These are phyloP conservation scores for Neckera pumila DNA, from an alignment of 225 moss, liverwort and hornwort species.

Conservation along the genomic window DNA sequence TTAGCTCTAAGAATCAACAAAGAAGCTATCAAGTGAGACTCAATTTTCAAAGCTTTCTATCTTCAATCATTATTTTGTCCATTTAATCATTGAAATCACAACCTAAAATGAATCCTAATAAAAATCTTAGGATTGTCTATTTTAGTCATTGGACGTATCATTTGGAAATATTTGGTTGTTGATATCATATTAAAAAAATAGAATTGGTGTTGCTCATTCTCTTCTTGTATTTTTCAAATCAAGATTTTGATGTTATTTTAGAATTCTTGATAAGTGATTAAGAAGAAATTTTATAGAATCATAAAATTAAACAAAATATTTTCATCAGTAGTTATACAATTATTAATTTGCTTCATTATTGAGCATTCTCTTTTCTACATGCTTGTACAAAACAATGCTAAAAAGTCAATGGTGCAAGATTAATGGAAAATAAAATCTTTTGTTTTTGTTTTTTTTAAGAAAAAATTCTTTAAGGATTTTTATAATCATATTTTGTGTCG, in stretches of 20 bases:
- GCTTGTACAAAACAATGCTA: background rate
- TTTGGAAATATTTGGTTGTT: background rate
- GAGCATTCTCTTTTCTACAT: background rate
- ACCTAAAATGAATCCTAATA: background rate
- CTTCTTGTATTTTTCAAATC: background rate
- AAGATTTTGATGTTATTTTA: background rate
- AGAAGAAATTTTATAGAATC: too few relatives aligned
- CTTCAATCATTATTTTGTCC: background rate
- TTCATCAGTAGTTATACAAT: background rate
- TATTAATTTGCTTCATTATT: background rate
- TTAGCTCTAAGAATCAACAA: background rate
- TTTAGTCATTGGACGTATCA: background rate
- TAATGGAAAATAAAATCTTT: background rate
- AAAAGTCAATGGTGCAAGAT: background rate
- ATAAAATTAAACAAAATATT: background rate
- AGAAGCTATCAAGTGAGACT: background rate
- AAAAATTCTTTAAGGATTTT: background rate
- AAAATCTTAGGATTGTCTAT: background rate
- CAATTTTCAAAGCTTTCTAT: too few relatives aligned
- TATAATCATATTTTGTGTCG: background rate
- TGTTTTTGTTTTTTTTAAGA: too few relatives aligned
- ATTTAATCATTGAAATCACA: background rate
- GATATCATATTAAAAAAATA: background rate
- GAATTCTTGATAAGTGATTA: background rate
- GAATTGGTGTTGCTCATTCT: too few relatives aligned